These are phyloP conservation scores for Nicotiana knightiana DNA, from an alignment of 257 asterid genomes.

Conservation along the genomic window DNA sequence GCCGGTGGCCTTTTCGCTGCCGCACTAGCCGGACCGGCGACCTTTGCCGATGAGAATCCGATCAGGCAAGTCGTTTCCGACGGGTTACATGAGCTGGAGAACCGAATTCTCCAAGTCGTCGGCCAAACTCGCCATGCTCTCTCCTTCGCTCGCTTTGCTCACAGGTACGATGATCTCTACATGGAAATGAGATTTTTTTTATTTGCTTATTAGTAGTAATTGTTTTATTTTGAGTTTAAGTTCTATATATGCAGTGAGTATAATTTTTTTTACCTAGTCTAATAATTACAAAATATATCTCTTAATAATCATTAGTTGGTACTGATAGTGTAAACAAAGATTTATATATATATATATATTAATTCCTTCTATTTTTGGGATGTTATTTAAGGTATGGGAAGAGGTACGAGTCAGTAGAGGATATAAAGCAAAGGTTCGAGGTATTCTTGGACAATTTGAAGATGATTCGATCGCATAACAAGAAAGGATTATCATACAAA, in stretches of 20 bases:
- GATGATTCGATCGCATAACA: slow-evolving; percentile 81
- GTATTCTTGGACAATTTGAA: slow-evolving; percentile 57
- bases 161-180: slow-evolving; percentile 30
- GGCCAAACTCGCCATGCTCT: slow-evolving; percentile 70
- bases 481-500: slow-evolving; percentile 67
- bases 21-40: slow-evolving; percentile 30
- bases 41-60: slow-evolving; percentile 52
- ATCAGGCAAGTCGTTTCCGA: slow-evolving; percentile 80
- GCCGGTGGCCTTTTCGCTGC: slow-evolving; percentile 16
- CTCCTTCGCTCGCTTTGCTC: slow-evolving; percentile 82
- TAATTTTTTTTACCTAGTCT: no score
- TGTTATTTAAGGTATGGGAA: slow-evolving; percentile 50
- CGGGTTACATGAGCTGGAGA: slow-evolving; percentile 57
- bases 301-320: no score
- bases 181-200: neutral
- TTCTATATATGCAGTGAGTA: no score
- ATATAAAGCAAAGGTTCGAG: slow-evolving; percentile 63
- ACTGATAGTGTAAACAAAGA: no score
- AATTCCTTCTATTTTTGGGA: neutral
- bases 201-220: neutral
- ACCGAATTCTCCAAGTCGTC: slow-evolving; percentile 38
- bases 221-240: no score
- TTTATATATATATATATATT: no score
- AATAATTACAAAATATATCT: no score
- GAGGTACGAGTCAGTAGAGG: slow-evolving; percentile 61